These are phyloP conservation scores for Agrocybe chaxingu DNA, from an alignment of 768 basidiomycete species.

Conservation along the genomic window DNA sequence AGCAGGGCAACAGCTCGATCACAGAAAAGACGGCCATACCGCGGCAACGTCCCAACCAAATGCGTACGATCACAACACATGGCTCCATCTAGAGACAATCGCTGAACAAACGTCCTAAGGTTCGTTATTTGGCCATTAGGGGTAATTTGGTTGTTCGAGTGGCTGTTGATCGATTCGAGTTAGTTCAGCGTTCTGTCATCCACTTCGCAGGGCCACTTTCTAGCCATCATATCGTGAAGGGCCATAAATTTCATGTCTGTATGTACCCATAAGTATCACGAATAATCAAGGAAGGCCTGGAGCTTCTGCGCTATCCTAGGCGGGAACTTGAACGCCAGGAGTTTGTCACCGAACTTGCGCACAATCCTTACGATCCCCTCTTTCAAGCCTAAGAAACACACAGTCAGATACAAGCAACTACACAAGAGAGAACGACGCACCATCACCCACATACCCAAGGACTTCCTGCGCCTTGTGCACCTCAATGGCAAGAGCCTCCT, in stretches of 20 bases:
- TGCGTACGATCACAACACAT: too few species aligned
- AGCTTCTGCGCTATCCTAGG: slow-evolving; percentile 63
- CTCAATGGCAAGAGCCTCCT: slow-evolving; percentile 42
- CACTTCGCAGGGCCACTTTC: too few species aligned
- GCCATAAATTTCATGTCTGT: neutral
- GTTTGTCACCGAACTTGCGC: slow-evolving; percentile 70
- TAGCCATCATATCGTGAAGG: too few species aligned
- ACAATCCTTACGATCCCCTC: slow-evolving; percentile 64
- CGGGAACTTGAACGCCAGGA: slow-evolving; percentile 76
- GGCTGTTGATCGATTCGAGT: too few species aligned
- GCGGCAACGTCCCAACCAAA: too few species aligned
- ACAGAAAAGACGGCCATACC: too few species aligned
- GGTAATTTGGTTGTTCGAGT: too few species aligned
- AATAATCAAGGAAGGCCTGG: slow-evolving; percentile 70
- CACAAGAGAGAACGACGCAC: slow-evolving; percentile 36
- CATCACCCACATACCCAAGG: slow-evolving; percentile 51
- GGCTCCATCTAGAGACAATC: too few species aligned
- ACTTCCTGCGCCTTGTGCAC: slow-evolving; percentile 52
- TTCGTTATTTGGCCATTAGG: too few species aligned
- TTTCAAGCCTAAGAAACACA: slow-evolving; percentile 49
- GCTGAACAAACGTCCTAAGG: too few species aligned
- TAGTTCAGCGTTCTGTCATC: too few species aligned
- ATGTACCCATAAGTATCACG: slow-evolving; percentile 1
- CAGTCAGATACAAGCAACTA: neutral
- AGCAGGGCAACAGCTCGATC: too few species aligned